phyloP scores from a whole-genome alignment of 1,284 basidiomycete species.

The Coniophora puteana region DNA sequence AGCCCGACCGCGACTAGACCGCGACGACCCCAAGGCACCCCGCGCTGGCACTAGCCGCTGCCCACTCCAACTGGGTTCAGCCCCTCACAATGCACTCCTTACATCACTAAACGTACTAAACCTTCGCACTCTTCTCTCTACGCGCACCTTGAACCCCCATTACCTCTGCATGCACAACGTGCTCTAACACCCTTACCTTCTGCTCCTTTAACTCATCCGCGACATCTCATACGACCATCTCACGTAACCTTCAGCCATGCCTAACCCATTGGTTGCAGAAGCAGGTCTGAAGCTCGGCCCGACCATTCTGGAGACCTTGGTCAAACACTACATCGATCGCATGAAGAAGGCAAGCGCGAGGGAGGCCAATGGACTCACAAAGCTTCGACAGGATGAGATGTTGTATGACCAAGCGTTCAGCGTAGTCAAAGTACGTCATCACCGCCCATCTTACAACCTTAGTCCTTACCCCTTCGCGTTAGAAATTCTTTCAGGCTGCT shows the following conservation, averaged over 20 bases:
- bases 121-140: too few relatives aligned
- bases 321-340: conserved; percentile 80
- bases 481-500: conserved; percentile 62
- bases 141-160: too few relatives aligned
- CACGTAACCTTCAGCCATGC: conserved; percentile 21
- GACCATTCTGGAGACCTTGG: conserved; percentile 71
- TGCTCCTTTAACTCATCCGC: too few relatives aligned
- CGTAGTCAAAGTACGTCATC: conserved; percentile 65
- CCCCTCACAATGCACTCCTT: too few relatives aligned
- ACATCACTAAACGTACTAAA: too few relatives aligned
- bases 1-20: too few relatives aligned
- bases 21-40: too few relatives aligned
- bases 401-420: conserved; percentile 83
- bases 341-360: conserved; percentile 41
- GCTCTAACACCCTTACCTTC: too few relatives aligned
- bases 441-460: neutral
- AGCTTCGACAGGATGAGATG: conserved; percentile 70
- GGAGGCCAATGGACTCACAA: conserved; percentile 27
- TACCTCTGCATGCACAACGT: too few relatives aligned
- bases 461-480: neutral
- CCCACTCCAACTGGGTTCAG: too few relatives aligned
- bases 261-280: conserved; percentile 55
- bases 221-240: neutral
- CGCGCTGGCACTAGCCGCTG: too few relatives aligned
- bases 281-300: conserved; percentile 68